Evolutionary conservation across 495 filamentous ascomycete species (phyloP).

Genomic region (Lentithecium fluviatile): DNA sequence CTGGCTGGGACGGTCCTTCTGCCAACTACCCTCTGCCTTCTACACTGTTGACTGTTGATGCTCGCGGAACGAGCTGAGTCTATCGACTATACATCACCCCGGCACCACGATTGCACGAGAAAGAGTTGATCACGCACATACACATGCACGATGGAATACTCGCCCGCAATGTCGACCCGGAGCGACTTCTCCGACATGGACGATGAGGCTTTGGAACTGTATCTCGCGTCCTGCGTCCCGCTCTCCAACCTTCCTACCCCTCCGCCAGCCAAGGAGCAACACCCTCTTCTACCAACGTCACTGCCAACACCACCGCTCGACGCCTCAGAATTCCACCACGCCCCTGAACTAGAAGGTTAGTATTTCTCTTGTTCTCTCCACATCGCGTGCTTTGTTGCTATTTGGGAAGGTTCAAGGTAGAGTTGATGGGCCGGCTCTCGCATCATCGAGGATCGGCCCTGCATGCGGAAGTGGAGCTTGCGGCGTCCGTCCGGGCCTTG

Average conservation of each 20-base stretch:
- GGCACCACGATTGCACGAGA: neutral
- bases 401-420: neutral
- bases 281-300: no score
- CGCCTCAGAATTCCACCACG: neutral
- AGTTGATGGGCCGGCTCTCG: no score
- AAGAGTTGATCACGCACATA: neutral
- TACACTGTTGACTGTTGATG: no score
- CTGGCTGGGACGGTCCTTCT: neutral
- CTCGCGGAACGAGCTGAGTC: no score
- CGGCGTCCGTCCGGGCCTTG: no score
- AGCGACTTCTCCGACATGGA: conserved; percentile 46
- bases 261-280: conserved; percentile 47
- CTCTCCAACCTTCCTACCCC: conserved; percentile 62
- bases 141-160: conserved; percentile 17
- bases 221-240: conserved; percentile 59
- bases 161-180: conserved; percentile 9
- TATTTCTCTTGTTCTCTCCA: conserved; percentile 3
- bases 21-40: no score
- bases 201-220: conserved; percentile 45
- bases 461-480: no score
- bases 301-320: neutral
- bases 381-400: neutral
- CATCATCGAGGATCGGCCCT: neutral
- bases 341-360: conserved; percentile 31
- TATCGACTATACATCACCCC: neutral